phyloP scores from a whole-genome alignment of 2,329 filamentous ascomycete species.

The Paramyrothecium sp. region DNA sequence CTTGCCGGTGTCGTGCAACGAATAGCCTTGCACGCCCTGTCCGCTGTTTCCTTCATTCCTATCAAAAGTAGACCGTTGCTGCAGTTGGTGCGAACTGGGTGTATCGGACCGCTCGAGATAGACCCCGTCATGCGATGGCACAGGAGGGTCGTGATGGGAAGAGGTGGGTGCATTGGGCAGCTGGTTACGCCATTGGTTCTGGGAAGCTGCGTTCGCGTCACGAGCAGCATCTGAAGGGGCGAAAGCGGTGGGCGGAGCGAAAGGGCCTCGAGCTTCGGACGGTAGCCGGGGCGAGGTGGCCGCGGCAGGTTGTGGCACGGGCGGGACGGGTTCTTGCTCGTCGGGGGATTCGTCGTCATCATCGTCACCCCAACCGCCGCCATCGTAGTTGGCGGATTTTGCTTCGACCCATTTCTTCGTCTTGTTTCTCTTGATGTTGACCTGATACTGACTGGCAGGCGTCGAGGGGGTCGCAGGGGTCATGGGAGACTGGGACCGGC shows the following conservation, averaged over 20 bases:
- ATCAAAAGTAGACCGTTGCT: not conserved
- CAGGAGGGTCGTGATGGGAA: too few relatives aligned
- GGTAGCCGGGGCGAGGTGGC: conserved; percentile 27
- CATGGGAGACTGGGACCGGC: conserved; percentile 24
- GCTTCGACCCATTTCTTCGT: conserved; percentile 96
- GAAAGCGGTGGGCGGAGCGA: conserved; percentile 8
- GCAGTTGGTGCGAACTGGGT: not conserved
- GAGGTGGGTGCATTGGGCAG: too few relatives aligned
- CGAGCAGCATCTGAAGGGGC: conserved; percentile 5
- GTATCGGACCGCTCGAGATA: too few relatives aligned
- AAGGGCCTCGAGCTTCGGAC: conserved; percentile 19
- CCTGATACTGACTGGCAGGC: conserved; percentile 59
- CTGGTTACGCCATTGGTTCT: not conserved
- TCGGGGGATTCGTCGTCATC: conserved; percentile 46
- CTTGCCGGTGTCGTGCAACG: not conserved
- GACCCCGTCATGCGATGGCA: too few relatives aligned
- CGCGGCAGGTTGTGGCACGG: conserved; percentile 21
- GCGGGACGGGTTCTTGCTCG: conserved; percentile 35
- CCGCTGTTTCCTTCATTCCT: not conserved
- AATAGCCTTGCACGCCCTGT: not conserved
- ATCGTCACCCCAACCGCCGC: conserved; percentile 86
- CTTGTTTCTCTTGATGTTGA: conserved; percentile 85
- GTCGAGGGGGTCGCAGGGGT: conserved; percentile 25
- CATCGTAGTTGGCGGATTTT: conserved; percentile 82
- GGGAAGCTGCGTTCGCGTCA: too few relatives aligned